phyloP scores from a whole-genome alignment of 2,329 filamentous ascomycete species.

The Stagonosporopsis chrysanthemi region DNA sequence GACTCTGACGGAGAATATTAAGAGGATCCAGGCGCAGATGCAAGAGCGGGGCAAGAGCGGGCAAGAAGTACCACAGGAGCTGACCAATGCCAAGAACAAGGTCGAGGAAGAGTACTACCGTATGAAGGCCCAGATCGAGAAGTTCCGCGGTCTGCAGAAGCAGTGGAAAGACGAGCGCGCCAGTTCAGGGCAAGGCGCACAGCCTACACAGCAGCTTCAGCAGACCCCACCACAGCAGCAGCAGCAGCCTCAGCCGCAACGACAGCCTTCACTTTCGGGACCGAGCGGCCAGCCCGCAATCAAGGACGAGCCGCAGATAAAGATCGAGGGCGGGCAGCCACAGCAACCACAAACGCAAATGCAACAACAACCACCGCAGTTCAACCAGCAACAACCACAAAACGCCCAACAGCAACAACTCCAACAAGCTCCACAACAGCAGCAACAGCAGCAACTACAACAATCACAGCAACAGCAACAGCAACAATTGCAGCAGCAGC shows the following conservation, averaged over 20 bases:
- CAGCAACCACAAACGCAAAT: conserved; percentile 24
- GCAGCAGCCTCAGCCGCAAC: conserved; percentile 27
- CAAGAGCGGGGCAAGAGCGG: conserved; percentile 41
- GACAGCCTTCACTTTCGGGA: conserved; percentile 40
- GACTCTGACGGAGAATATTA: conserved; percentile 34
- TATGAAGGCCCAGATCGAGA: conserved; percentile 44
- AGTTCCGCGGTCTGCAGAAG: conserved; percentile 46
- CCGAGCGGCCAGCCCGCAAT: conserved; percentile 35
- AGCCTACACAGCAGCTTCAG: conserved; percentile 27
- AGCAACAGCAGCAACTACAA: conserved; percentile 21
- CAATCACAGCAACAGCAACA: conserved; percentile 22
- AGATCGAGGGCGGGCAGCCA: conserved; percentile 43
- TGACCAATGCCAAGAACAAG: conserved; percentile 36
- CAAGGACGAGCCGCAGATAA: conserved; percentile 47
- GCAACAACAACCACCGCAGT: conserved; percentile 32
- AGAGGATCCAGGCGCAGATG: conserved; percentile 38
- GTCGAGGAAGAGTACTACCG: conserved; percentile 41
- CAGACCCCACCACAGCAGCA: conserved; percentile 27
- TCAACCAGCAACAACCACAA: conserved; percentile 35
- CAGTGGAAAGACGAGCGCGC: conserved; percentile 45
- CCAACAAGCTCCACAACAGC: conserved; percentile 22
- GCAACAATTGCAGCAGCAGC: conserved; percentile 23
- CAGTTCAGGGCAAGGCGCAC: conserved; percentile 42
- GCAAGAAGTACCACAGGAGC: conserved; percentile 44
- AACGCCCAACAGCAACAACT: conserved; percentile 19